Evolutionary conservation across 305 asterid species (phyloP), one percentile per base, ranked within the genome.

Genomic region (Plantago coronopus): DNA sequence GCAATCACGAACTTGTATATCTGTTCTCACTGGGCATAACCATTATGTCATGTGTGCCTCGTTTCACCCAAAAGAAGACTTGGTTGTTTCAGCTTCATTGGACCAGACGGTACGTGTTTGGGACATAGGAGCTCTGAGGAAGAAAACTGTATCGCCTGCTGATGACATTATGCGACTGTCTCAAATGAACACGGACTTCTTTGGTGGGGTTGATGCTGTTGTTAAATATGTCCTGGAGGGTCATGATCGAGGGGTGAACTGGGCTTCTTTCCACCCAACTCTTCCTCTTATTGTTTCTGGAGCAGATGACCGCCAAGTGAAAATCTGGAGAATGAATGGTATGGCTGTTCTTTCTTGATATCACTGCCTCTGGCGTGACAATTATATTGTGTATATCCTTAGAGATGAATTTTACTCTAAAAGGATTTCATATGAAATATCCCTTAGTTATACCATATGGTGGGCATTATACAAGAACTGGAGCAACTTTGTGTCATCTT

Each of bases 261-360:
- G 94, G 94, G 94, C 94, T 60, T 84, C 95, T 6, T 87, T 87
- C 73, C 95, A 87, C 64, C 91, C 95, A 5, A 87, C 94, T 23
- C 86, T 87, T 21, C 95, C 95, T 67, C 67, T 87, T 34, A 87
- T 87, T 67, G 95, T 84, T 61, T 87, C 95, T 61, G 95, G 95
- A 40, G 94, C 95, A 1, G 95, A 87, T 74, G 95, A 87, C 71
- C 95, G 95, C 57, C 94, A 84, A 73, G 94, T 87, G 54, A 87
- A 87, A 65, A 79, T 84, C 64, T 87, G 95, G 94, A 78, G 95
- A 60, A 87, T 87, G 95, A 87, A 87, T 71, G 95, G 94, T 87
- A 87, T 54, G 65, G 47, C 17, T 21, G 43, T 51, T 48, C 17
- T 48, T 54, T 17, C 3, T 55, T 34, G 31, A 15, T 53, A 7